Evolutionary conservation across 2,329 filamentous ascomycete genomes (phyloP).

Genomic region (Clarireedia monteithiana): DNA sequence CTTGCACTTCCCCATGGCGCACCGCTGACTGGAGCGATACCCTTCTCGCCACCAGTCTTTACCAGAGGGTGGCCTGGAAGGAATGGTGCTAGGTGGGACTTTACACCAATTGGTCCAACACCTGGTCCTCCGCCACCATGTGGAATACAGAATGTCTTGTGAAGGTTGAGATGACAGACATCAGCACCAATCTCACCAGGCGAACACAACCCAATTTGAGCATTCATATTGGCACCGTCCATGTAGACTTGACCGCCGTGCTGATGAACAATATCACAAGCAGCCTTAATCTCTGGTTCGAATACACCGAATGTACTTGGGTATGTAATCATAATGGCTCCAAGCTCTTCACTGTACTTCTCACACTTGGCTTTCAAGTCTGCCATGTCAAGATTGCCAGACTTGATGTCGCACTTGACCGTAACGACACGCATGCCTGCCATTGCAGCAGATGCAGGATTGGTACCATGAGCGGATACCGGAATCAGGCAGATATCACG

Average conservation of each 20-base stretch:
- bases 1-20: conserved; percentile 82
- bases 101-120: conserved; percentile 89
- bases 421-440: conserved; percentile 90
- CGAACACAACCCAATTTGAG: conserved; percentile 90
- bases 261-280: conserved; percentile 76
- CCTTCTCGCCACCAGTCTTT: conserved; percentile 45
- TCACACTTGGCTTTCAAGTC: conserved; percentile 85
- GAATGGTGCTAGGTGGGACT: conserved; percentile 67
- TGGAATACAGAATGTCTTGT: conserved; percentile 98
- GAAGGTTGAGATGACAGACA: conserved; percentile 92
- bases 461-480: conserved; percentile 91
- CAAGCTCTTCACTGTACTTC: conserved; percentile 77
- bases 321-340: conserved; percentile 95
- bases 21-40: conserved; percentile 67
- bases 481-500: conserved; percentile 92
- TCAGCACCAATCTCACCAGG: conserved; percentile 93
- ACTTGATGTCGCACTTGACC: conserved; percentile 80
- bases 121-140: conserved; percentile 92
- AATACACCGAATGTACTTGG: conserved; percentile 94
- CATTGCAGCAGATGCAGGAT: conserved; percentile 93
- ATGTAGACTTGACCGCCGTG: conserved; percentile 94
- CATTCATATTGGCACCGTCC: conserved; percentile 98
- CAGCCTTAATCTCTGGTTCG: conserved; percentile 80
- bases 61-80: conserved; percentile 61
- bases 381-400: conserved; percentile 80